These are phyloP conservation scores for Epichloe brachyelytri DNA, from an alignment of 2,329 filamentous ascomycete genomes.

Conservation along the genomic window DNA sequence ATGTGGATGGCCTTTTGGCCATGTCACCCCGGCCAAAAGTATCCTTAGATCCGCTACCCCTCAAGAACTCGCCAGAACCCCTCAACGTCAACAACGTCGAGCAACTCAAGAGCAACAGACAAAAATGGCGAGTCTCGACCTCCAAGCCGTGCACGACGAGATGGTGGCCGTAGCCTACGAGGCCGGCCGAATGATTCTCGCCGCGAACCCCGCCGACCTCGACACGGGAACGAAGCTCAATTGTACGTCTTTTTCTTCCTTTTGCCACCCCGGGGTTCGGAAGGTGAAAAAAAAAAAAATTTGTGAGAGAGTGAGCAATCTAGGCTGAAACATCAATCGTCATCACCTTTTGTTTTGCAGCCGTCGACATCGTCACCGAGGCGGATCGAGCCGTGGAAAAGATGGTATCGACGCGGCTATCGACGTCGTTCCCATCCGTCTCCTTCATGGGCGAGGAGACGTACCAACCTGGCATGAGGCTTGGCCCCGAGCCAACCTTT, in stretches of 20 bases:
- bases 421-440: slow-evolving; percentile 38
- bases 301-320: neutral
- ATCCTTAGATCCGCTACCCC: neutral
- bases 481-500: slow-evolving; percentile 60
- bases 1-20: too few relatives aligned
- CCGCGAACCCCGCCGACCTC: slow-evolving; percentile 45
- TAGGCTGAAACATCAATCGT: neutral
- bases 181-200: slow-evolving; percentile 51
- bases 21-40: neutral
- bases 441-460: slow-evolving; percentile 68
- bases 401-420: slow-evolving; percentile 43
- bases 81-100: neutral
- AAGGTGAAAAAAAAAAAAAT: neutral
- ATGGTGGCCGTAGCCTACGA: slow-evolving; percentile 46
- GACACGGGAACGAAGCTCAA: slow-evolving; percentile 51
- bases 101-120: too few relatives aligned
- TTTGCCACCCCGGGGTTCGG: neutral
- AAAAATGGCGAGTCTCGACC: slow-evolving; percentile 27
- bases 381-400: slow-evolving; percentile 53
- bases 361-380: slow-evolving; percentile 56
- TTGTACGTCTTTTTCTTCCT: slow-evolving; percentile 28
- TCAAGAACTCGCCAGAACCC: neutral
- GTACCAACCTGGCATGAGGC: slow-evolving; percentile 49
- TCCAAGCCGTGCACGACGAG: slow-evolving; percentile 49
- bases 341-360: slow-evolving; percentile 21